A percentile compares a stretch with the other conserved stretches of the same genome.
These are phyloP conservation scores for Heliamphora exappendiculata DNA, from an alignment of 148 eudicot genomes.

Conservation along the genomic window DNA sequence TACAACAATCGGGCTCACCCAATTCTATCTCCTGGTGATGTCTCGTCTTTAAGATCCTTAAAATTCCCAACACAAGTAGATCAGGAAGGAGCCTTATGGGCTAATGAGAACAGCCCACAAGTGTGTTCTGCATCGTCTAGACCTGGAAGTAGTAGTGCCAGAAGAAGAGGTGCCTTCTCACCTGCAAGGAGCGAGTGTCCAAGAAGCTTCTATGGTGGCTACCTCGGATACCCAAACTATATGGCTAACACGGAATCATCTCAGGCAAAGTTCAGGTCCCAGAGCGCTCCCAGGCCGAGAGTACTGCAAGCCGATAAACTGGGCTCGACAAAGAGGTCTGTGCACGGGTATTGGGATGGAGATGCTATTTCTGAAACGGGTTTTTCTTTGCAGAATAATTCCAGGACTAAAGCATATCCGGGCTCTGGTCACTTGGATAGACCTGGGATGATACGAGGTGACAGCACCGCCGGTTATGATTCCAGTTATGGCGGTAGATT, in stretches of 20 bases:
- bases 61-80: constrained; percentile 33
- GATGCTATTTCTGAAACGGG: constrained; percentile 39
- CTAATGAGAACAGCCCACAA: constrained; percentile 41
- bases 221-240: constrained; percentile 44
- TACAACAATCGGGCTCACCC: constrained; percentile 37
- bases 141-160: constrained; percentile 40
- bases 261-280: constrained; percentile 62
- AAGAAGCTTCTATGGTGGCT: constrained; percentile 42
- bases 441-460: constrained; percentile 6
- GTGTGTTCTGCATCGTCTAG: constrained; percentile 39
- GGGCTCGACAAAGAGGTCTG: constrained; percentile 26
- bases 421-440: constrained; percentile 9
- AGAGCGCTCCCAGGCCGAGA: constrained; percentile 74
- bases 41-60: constrained; percentile 39
- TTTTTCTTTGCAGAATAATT: constrained; percentile 12
- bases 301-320: constrained; percentile 25
- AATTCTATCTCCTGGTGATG: constrained; percentile 39
- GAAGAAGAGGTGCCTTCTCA: constrained; percentile 45
- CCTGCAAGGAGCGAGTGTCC: constrained; percentile 60
- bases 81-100: constrained; percentile 14
- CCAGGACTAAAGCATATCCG: constrained; percentile 9
- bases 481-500: constrained; percentile 12
- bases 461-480: not conserved
- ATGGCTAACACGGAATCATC: constrained; percentile 76
- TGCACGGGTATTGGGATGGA: constrained; percentile 29